Evolutionary conservation across 371 early-diverging fungal species (phyloP), one percentile per base, ranked within the genome.

Genomic region (Massospora cicadina): DNA sequence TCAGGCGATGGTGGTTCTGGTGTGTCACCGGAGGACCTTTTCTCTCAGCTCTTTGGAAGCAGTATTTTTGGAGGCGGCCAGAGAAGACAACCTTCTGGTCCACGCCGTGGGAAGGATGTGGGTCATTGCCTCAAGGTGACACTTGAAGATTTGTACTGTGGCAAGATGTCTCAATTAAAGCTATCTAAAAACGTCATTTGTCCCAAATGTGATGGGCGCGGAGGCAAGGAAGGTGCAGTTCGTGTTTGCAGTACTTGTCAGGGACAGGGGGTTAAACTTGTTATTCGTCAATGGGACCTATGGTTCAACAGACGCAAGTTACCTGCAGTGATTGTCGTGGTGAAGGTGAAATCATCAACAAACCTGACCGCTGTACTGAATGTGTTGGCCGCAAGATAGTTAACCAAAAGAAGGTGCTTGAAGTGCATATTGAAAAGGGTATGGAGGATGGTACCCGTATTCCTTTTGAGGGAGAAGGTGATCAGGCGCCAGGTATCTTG

Each of bases 291-390:
- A 80, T 98, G 67, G 98, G 96, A 32, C 94, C 95, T 64, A 88
- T 98, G 83, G 82, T 88, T 43, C 98, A 97, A 79, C 98, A 95
- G 77, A 90, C 95, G 85, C 93, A 94, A 76, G 82, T 81, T 69
- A 74, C 79, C 24, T 85, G 85, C 74, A 72, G 72, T 29, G 76
- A 80, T 63, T 87, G 85, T 71, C 69, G 82, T 65, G 87, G 87
- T 59, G 78, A 83, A 65, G 90, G 92, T 21, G 78, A 86, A 64
- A 75, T 80, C 30, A 82, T 87, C 68, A 74, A 74, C n/a, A 84
- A 83, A 33, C 90, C 90, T 76, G 90, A 92, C 72, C 74, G 82
- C 60, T 94, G 95, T 79, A 90, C 87, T 72, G 77, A 75, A 54
- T 94, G 95, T 75, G 80, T 82, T 65, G 95, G 92, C 56, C 79